phyloP scores from a whole-genome alignment of 164 flowering plant genomes.

The Protea cynaroides region DNA sequence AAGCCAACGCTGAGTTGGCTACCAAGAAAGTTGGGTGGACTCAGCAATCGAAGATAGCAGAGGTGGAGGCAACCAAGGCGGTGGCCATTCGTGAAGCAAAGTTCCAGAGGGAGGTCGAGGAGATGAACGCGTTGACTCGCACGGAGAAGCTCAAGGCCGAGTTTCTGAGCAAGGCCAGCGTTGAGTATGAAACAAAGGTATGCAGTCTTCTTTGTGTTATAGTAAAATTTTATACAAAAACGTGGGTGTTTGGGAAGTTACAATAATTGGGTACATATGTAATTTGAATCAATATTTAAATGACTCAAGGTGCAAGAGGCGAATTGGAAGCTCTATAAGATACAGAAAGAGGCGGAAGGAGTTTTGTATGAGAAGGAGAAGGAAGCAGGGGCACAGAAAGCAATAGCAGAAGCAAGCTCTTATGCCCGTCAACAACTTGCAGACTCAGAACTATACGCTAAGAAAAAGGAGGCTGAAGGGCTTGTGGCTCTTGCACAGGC shows the following conservation, averaged over 20 bases:
- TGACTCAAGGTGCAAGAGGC: slow-evolving; percentile 31
- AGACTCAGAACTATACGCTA: slow-evolving; percentile 28
- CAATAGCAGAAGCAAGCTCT: slow-evolving; percentile 22
- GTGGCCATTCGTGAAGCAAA: slow-evolving; percentile 39
- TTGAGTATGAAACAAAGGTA: slow-evolving; percentile 34
- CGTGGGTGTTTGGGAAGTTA: too few species aligned
- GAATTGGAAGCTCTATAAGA: slow-evolving; percentile 21
- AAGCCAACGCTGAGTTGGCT: too few species aligned
- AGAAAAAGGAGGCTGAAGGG: slow-evolving; percentile 35
- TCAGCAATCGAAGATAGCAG: slow-evolving; percentile 20
- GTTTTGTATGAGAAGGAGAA: slow-evolving; percentile 4
- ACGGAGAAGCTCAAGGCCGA: slow-evolving; percentile 19
- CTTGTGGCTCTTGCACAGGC: slow-evolving; percentile 20
- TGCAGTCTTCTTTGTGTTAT: not conserved
- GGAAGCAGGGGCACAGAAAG: slow-evolving; percentile 4
- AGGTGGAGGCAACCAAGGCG: slow-evolving; percentile 36
- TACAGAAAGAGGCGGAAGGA: slow-evolving; percentile 14
- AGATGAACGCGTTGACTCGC: slow-evolving; percentile 25
- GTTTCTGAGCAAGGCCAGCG: slow-evolving; percentile 36
- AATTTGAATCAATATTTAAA: too few species aligned
- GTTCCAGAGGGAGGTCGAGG: slow-evolving; percentile 39
- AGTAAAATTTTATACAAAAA: too few species aligned
- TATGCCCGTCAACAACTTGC: slow-evolving; percentile 22
- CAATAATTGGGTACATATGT: too few species aligned
- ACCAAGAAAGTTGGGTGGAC: too few species aligned